These are phyloP conservation scores for Chlamydomonas incerta DNA, from an alignment of 139 green algal species.

Conservation along the genomic window DNA sequence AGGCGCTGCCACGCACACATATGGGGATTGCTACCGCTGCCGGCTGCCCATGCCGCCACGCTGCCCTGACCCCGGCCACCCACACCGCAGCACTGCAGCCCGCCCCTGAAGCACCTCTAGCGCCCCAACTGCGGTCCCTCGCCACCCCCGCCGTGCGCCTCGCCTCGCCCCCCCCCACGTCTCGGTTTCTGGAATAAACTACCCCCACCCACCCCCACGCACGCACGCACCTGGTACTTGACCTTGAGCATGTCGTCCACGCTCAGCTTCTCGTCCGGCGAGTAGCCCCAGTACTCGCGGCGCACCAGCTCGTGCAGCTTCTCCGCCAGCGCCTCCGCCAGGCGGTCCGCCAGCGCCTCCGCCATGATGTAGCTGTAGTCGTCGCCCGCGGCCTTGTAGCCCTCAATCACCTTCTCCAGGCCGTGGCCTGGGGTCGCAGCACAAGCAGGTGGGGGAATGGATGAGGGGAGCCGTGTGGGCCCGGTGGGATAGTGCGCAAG, in stretches of 20 bases:
- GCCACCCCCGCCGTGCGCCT: no score
- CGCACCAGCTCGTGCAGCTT: constrained; percentile 93
- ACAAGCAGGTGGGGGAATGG: no score
- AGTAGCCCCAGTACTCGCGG: constrained; percentile 95
- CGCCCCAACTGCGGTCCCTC: neutral
- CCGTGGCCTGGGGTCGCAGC: constrained; percentile 74
- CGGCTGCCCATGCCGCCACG: no score
- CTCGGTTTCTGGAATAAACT: neutral
- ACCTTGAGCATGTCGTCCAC: constrained; percentile 98
- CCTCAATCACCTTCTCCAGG: constrained; percentile 84
- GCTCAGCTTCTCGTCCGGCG: constrained; percentile 85
- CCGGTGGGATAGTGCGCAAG: no score
- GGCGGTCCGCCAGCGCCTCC: constrained; percentile 95
- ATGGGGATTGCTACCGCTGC: no score
- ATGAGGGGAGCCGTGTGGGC: no score
- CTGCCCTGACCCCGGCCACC: neutral
- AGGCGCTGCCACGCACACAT: no score
- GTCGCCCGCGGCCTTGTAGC: constrained; percentile 82
- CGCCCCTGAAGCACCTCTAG: neutral
- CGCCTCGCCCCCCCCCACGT: neutral
- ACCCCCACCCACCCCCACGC: neutral
- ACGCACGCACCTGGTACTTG: constrained; percentile 88
- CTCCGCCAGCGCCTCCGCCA: constrained; percentile 98
- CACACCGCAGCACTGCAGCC: neutral
- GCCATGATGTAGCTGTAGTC: constrained; percentile 99